Conservation (phyloP, 306 rosid genomes). For the Gastrolobium bilobum region DNA sequence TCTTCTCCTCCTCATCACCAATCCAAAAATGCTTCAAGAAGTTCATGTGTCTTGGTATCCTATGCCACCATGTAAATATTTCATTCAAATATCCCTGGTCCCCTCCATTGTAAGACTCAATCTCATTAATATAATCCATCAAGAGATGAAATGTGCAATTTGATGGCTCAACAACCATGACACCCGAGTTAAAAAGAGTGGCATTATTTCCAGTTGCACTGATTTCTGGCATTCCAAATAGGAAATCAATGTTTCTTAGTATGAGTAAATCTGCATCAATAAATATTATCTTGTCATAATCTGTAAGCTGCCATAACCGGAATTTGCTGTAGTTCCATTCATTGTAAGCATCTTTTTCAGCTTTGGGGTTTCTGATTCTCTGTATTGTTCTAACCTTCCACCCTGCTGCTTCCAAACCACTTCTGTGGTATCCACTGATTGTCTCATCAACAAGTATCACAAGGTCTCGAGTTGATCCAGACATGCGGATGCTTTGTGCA, state of each 20-base stretch:
- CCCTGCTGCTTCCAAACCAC: slow-evolving; percentile 96
- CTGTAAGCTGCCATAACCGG: slow-evolving; percentile 91
- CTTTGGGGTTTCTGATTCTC: slow-evolving; percentile 94
- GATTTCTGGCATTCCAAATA: slow-evolving; percentile 88
- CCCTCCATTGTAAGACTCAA: slow-evolving; percentile 95
- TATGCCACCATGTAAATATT: slow-evolving; percentile 97
- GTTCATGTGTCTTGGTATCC: slow-evolving; percentile 96
- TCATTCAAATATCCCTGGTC: slow-evolving; percentile 95
- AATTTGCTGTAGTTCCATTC: slow-evolving; percentile 99
- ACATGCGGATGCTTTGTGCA: slow-evolving; percentile 93
- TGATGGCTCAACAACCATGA: slow-evolving; percentile 96
- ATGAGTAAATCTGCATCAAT: slow-evolving; percentile 90
- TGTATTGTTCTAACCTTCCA: slow-evolving; percentile 88
- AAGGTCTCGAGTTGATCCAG: slow-evolving; percentile 88
- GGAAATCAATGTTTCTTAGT: slow-evolving; percentile 84
- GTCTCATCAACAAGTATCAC: slow-evolving; percentile 93
- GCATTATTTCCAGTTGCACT: slow-evolving; percentile 95
- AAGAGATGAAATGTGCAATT: slow-evolving; percentile 88
- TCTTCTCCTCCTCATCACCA: slow-evolving; percentile 87
- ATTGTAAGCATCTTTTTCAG: slow-evolving; percentile 94
- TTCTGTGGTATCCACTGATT: slow-evolving; percentile 79
- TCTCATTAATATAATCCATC: slow-evolving; percentile 85
- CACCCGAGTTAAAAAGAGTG: slow-evolving; percentile 96
- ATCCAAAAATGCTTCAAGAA: slow-evolving; percentile 95
- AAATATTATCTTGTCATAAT: slow-evolving; percentile 95